These are phyloP conservation scores for Helicocarpus griseus DNA, from an alignment of 2,329 filamentous ascomycete species.

Conservation along the genomic window DNA sequence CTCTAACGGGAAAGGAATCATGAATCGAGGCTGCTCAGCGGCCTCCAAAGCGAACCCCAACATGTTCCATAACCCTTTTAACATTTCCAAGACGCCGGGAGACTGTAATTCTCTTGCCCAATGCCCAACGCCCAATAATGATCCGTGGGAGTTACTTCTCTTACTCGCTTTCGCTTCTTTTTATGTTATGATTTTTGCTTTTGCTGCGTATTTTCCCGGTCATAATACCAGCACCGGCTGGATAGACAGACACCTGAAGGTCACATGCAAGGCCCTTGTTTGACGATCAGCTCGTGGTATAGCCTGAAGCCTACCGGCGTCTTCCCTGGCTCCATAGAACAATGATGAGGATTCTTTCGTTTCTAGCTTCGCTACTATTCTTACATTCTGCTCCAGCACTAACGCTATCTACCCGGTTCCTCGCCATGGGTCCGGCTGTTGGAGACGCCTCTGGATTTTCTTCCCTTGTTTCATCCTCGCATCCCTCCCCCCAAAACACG, in stretches of 20 bases:
- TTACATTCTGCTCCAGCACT: neutral
- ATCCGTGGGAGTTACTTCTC: neutral
- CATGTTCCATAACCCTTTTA: too few species aligned
- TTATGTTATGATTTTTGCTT: neutral
- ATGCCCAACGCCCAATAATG: neutral
- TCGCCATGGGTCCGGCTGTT: neutral
- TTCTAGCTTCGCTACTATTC: constrained; percentile 1
- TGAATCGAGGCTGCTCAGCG: too few species aligned
- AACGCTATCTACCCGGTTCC: constrained; percentile 2
- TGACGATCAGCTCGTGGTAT: neutral
- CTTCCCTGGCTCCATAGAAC: constrained; percentile 1
- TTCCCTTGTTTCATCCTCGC: constrained; percentile 2
- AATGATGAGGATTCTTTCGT: constrained; percentile 1
- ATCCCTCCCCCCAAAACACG: neutral
- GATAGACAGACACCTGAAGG: neutral
- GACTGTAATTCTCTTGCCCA: too few species aligned
- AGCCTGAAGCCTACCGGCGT: neutral
- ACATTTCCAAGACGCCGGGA: too few species aligned
- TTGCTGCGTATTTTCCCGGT: neutral
- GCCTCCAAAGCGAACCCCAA: too few species aligned
- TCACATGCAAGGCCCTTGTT: neutral
- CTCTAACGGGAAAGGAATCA: too few species aligned
- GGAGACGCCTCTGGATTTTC: neutral
- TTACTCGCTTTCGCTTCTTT: neutral
- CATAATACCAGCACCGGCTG: neutral